phyloP scores from a whole-genome alignment of 2,329 filamentous ascomycete species.

The Scytalidium sp. region DNA sequence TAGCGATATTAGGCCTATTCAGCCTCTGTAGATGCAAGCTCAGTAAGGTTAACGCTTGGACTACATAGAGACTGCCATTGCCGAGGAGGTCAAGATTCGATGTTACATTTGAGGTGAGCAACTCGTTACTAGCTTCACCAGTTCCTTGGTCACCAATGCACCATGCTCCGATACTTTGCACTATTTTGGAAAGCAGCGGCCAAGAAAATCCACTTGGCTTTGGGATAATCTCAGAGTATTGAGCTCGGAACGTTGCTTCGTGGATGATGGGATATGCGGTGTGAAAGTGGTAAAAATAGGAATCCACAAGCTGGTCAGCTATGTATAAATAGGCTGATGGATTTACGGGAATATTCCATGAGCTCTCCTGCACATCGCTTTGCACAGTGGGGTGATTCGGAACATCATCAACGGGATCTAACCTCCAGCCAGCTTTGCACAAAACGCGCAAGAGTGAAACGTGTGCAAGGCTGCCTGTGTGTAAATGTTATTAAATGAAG shows the following conservation, averaged over 20 bases:
- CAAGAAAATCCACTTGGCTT: slow-evolving; percentile 14
- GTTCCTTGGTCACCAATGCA: slow-evolving; percentile 11
- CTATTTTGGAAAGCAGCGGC: slow-evolving; percentile 14
- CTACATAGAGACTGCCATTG: slow-evolving; percentile 40
- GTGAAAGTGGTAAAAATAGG: slow-evolving; percentile 16
- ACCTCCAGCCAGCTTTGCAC: too few species aligned
- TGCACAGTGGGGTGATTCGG: too few species aligned
- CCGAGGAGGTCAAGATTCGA: slow-evolving; percentile 42
- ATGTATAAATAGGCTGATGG: too few species aligned
- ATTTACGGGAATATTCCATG: too few species aligned
- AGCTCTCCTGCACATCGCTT: too few species aligned
- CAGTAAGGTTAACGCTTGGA: slow-evolving; percentile 41
- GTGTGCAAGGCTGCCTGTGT: too few species aligned
- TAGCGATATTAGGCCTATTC: slow-evolving; percentile 48
- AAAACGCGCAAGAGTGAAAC: too few species aligned
- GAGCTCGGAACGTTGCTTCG: slow-evolving; percentile 14
- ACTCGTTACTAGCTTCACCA: slow-evolving; percentile 7
- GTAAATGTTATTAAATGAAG: too few species aligned
- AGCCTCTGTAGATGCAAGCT: slow-evolving; percentile 48
- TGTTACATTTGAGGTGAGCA: slow-evolving; percentile 17
- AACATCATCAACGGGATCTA: too few species aligned
- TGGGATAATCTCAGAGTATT: slow-evolving; percentile 9
- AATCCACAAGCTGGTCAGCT: too few species aligned
- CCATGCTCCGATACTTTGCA: slow-evolving; percentile 16
- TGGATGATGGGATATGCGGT: slow-evolving; percentile 16